Evolutionary conservation across 2,329 filamentous ascomycete genomes (phyloP).

Genomic region (Fusarium proliferatum): DNA sequence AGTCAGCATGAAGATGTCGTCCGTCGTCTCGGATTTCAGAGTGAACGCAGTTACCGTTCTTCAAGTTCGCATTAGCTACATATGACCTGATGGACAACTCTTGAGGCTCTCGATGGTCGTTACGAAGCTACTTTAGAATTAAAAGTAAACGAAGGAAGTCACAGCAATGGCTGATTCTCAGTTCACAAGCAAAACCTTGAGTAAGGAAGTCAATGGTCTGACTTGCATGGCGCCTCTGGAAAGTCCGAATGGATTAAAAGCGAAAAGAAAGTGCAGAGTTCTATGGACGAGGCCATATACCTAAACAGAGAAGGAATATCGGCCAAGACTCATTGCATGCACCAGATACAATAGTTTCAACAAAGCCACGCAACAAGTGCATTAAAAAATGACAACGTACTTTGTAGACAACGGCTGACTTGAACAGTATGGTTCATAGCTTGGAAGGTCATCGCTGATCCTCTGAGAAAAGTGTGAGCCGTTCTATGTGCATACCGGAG

Average conservation of each 20-base stretch:
- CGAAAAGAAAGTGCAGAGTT: not conserved
- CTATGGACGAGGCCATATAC: not conserved
- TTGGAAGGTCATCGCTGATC: accelerated
- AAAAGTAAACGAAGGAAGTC: not conserved
- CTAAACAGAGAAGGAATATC: not conserved
- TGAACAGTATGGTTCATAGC: accelerated
- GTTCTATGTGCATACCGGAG: conserved; percentile 42
- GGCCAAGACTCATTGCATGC: no score
- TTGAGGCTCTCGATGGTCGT: not conserved
- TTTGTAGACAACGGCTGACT: no score
- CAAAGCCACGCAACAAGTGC: accelerated
- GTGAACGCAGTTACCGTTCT: no score
- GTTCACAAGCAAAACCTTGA: not conserved
- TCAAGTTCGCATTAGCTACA: not conserved
- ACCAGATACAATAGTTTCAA: not conserved
- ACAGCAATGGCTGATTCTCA: not conserved
- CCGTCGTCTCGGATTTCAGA: no score
- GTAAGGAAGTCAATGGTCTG: not conserved
- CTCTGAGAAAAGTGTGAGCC: accelerated
- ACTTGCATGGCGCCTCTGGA: accelerated
- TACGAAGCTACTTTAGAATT: not conserved
- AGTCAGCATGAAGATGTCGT: not conserved
- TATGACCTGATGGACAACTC: accelerated
- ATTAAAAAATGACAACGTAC: not conserved
- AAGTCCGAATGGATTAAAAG: no score